Evolutionary conservation across 148 eudicot genomes (phyloP).

Genomic region (Persicaria tinctoria): DNA sequence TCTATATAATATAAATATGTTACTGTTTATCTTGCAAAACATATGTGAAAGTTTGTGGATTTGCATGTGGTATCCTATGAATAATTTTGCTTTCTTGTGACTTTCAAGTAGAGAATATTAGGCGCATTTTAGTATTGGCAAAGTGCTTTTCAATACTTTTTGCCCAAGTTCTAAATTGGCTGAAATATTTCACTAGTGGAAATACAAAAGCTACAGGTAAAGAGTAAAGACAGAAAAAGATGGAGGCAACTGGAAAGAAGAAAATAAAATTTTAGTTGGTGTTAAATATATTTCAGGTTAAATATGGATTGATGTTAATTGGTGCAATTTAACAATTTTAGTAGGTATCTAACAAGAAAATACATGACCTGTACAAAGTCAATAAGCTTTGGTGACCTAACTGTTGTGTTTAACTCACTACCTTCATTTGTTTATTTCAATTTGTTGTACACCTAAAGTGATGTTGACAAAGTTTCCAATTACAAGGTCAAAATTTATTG

Average conservation of each 20-base stretch:
- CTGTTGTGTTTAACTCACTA: not conserved
- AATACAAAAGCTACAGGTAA: conserved; percentile 1
- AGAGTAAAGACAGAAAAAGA: conserved; percentile 1
- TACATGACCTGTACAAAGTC: conserved; percentile 5
- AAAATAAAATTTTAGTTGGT: not conserved
- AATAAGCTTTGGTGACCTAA: conserved; percentile 1
- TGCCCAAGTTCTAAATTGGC: conserved; percentile 2
- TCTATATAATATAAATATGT: not conserved
- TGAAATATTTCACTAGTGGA: not conserved
- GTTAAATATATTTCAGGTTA: not conserved
- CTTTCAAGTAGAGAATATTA: not conserved
- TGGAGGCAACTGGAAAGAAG: conserved; percentile 2
- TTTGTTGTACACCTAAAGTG: not conserved
- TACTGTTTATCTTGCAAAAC: not conserved
- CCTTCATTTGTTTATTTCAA: not conserved
- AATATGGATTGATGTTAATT: not conserved
- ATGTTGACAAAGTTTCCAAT: not conserved
- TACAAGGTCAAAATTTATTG: not conserved
- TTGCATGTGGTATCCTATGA: not conserved
- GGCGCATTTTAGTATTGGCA: not conserved
- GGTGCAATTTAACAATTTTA: not conserved
- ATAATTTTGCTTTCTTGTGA: not conserved
- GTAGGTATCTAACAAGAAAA: conserved; percentile 1
- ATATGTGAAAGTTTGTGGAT: not conserved
- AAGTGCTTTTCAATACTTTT: conserved; percentile 9